Conservation (phyloP, 176 grass and related monocot species). For the Cenchrus purpureus region DNA sequence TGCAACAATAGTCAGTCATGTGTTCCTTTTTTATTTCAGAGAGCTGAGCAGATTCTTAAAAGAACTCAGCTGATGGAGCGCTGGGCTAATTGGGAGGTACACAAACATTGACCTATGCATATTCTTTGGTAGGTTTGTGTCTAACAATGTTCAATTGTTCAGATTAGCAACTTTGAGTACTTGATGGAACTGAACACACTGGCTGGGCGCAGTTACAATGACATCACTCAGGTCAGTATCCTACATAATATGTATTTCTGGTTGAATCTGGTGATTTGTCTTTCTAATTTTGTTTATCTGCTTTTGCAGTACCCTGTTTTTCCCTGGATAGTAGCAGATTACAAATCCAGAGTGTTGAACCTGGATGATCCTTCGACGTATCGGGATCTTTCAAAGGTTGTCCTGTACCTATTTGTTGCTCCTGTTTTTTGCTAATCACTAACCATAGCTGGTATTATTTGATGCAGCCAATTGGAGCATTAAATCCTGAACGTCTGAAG, state of each 20-base stretch:
- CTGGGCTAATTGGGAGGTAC: slow-evolving; percentile 98
- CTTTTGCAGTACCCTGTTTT: slow-evolving; percentile 96
- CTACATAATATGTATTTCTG: slow-evolving; percentile 25
- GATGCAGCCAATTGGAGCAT: slow-evolving; percentile 91
- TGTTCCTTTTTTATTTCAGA: slow-evolving; percentile 63
- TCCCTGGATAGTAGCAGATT: slow-evolving; percentile 94
- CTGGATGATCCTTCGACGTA: slow-evolving; percentile 79
- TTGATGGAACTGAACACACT: slow-evolving; percentile 98
- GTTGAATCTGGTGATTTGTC: slow-evolving; percentile 4
- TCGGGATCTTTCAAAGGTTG: slow-evolving; percentile 91
- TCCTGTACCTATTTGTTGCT: slow-evolving; percentile 24
- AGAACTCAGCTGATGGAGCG: slow-evolving; percentile 97
- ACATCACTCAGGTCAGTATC: slow-evolving; percentile 80
- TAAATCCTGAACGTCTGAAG: slow-evolving; percentile 81
- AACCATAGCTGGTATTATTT: slow-evolving; percentile 42
- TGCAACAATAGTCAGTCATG: slow-evolving; percentile 12
- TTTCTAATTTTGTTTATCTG: slow-evolving; percentile 20
- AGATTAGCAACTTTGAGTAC: slow-evolving; percentile 99
- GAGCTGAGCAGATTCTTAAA: slow-evolving; percentile 98
- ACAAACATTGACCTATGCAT: slow-evolving; percentile 29
- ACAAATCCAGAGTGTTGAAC: slow-evolving; percentile 74
- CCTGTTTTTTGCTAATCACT: slow-evolving; percentile 31
- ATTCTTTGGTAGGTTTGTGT: slow-evolving; percentile 39
- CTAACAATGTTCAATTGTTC: slow-evolving; percentile 40
- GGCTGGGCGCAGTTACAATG: slow-evolving; percentile 97